phyloP scores from a whole-genome alignment of 1,139 yeast genomes.

The Yamadazyma taylorii region DNA sequence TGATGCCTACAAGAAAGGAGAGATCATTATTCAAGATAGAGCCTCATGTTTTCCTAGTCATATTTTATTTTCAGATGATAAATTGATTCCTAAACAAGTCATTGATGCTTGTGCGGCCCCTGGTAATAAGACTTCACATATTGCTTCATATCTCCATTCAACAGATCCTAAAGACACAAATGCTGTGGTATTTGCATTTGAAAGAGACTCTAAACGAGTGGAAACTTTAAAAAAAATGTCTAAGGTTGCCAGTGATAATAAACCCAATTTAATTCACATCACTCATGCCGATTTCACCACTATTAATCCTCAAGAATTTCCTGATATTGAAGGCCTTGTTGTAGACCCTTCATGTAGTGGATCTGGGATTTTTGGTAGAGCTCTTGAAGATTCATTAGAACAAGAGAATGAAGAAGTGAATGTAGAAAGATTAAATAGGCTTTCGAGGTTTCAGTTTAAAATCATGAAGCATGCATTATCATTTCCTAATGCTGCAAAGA shows the following conservation, averaged over 20 bases:
- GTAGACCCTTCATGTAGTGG: slow-evolving; percentile 99
- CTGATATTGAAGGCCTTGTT: slow-evolving; percentile 71
- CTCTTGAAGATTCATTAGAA: slow-evolving; percentile 49
- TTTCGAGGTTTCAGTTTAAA: slow-evolving; percentile 80
- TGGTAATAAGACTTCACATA: slow-evolving; percentile 94
- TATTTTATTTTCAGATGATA: slow-evolving; percentile 58
- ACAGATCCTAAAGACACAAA: too few species aligned
- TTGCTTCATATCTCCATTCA: slow-evolving; percentile 58
- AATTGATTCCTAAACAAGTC: slow-evolving; percentile 51
- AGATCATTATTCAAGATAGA: slow-evolving; percentile 87
- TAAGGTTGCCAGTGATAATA: slow-evolving; percentile 67
- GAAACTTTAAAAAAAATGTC: slow-evolving; percentile 77
- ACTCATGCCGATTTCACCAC: slow-evolving; percentile 83
- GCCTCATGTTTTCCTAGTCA: slow-evolving; percentile 97
- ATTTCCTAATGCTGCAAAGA: slow-evolving; percentile 72
- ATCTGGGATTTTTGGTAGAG: slow-evolving; percentile 92
- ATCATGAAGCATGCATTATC: slow-evolving; percentile 85
- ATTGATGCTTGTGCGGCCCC: slow-evolving; percentile 99
- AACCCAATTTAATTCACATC: slow-evolving; percentile 55
- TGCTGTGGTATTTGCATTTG: slow-evolving; percentile 73
- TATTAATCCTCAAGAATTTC: slow-evolving; percentile 59
- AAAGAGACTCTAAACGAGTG: slow-evolving; percentile 74
- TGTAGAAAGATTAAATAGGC: slow-evolving; percentile 61
- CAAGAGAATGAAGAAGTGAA: slow-evolving; percentile 46
- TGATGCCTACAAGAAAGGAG: slow-evolving; percentile 69